Evolutionary conservation across 1,284 basidiomycete species (phyloP).

Genomic region (Ustilago lituana): DNA sequence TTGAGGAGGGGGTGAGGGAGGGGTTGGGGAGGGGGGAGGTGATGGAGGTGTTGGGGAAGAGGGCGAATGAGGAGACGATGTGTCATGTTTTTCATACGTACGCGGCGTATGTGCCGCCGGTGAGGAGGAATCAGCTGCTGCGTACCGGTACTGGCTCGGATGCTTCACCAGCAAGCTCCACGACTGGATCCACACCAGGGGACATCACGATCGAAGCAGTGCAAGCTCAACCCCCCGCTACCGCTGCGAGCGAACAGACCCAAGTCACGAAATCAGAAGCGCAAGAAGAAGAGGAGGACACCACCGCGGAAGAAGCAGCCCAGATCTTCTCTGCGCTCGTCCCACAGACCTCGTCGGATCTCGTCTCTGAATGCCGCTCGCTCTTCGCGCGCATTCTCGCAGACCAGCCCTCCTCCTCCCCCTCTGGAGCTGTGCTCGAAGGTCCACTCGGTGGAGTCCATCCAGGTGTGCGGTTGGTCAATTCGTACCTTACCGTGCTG

Average conservation of each 20-base stretch:
- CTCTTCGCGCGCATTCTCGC: slow-evolving; percentile 78
- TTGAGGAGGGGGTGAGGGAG: slow-evolving; percentile 17
- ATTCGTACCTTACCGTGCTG: slow-evolving; percentile 83
- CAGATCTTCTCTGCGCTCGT: slow-evolving; percentile 71
- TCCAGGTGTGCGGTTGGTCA: slow-evolving; percentile 76
- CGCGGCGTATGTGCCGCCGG: slow-evolving; percentile 76
- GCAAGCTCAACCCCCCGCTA: too few species aligned
- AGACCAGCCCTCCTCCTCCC: slow-evolving; percentile 67
- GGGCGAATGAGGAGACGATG: slow-evolving; percentile 79
- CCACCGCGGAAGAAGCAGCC: slow-evolving; percentile 68
- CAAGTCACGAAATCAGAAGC: background rate
- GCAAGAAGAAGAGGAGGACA: slow-evolving; percentile 11
- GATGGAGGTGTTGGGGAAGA: slow-evolving; percentile 48
- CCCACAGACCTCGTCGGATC: slow-evolving; percentile 79
- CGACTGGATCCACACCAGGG: too few species aligned
- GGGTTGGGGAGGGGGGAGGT: slow-evolving; percentile 37
- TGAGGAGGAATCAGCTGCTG: slow-evolving; percentile 42
- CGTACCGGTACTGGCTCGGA: too few species aligned
- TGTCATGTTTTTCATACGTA: slow-evolving; percentile 88
- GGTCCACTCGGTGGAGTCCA: slow-evolving; percentile 74
- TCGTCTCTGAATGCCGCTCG: slow-evolving; percentile 76
- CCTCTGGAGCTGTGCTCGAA: slow-evolving; percentile 35
- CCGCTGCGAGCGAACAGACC: too few species aligned
- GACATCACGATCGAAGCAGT: background rate
- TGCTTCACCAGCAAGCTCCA: too few species aligned